phyloP scores from a whole-genome alignment of 208 protist genomes.

The Porcisia hertigi region DNA sequence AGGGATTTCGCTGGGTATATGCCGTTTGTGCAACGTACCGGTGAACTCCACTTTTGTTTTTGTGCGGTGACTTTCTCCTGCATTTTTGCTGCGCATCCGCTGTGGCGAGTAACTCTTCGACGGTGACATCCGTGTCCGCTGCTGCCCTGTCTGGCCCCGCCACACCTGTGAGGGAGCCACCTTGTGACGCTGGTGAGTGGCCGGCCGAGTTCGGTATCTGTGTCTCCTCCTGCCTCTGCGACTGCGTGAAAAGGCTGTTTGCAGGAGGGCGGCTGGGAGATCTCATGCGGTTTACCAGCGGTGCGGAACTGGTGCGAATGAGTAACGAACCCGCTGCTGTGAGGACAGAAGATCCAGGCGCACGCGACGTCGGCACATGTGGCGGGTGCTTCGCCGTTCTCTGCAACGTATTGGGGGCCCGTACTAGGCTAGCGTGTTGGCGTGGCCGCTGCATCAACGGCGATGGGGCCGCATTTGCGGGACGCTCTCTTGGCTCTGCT shows the following conservation, averaged over 20 bases:
- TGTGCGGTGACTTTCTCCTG: slow-evolving; percentile 16
- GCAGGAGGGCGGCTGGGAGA: not conserved
- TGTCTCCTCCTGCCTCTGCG: slow-evolving; percentile 19
- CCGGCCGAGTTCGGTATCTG: slow-evolving; percentile 4
- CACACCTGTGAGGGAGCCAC: not conserved
- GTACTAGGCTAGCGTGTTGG: slow-evolving; percentile 2
- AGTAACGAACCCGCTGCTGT: no score
- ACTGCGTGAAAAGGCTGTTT: not conserved
- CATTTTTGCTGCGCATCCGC: slow-evolving; percentile 5
- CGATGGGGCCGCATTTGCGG: slow-evolving; percentile 2
- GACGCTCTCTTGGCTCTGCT: not conserved
- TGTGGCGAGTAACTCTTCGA: not conserved
- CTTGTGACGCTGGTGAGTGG: not conserved
- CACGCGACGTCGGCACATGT: slow-evolving; percentile 3
- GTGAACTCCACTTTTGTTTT: slow-evolving; percentile 19
- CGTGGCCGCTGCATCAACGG: slow-evolving; percentile 9
- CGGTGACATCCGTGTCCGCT: not conserved
- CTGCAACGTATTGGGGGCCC: not conserved
- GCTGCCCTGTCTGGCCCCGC: not conserved
- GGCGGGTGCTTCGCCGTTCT: not conserved
- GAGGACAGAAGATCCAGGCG: not conserved
- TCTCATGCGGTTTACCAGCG: not conserved
- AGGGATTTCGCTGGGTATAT: slow-evolving; percentile 76
- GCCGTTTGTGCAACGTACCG: slow-evolving; percentile 58
- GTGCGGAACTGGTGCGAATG: not conserved